Percentiles rank a stretch among this genome's conserved stretches.
These are phyloP conservation scores for Vitis rupestris DNA, from an alignment of 164 flowering plant species.

Conservation along the genomic window DNA sequence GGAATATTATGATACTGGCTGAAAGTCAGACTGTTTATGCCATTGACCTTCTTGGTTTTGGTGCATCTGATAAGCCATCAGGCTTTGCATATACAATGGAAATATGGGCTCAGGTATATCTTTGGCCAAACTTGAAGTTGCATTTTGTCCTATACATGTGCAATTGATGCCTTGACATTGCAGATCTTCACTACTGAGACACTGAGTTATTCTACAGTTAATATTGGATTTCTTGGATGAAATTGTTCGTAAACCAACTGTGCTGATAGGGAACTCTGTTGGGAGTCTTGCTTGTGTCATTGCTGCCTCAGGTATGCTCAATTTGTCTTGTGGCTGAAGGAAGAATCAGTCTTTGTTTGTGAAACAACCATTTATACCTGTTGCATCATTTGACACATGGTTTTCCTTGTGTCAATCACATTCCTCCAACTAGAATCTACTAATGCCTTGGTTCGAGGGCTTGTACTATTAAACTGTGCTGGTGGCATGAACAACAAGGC, in stretches of 20 bases:
- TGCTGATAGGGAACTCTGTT: conserved; percentile 83
- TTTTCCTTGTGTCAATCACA: background rate
- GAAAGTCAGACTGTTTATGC: conserved; percentile 68
- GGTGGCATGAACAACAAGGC: conserved; percentile 99
- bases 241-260: conserved; percentile 71
- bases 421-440: conserved; percentile 40
- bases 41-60: conserved; percentile 84
- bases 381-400: no score
- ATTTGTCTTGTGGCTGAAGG: background rate
- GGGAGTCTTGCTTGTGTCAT: conserved; percentile 97
- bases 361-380: background rate
- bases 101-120: conserved; percentile 76
- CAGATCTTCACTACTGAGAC: background rate
- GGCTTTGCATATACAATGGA: conserved; percentile 84
- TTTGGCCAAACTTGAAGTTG: background rate
- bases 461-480: conserved; percentile 84
- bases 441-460: conserved; percentile 51
- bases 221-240: conserved; percentile 78
- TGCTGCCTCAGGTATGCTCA: conserved; percentile 71
- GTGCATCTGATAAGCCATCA: conserved; percentile 85
- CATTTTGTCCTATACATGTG: background rate
- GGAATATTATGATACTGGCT: conserved; percentile 66
- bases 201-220: conserved; percentile 39
- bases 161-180: background rate
- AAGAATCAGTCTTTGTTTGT: background rate